A percentile compares a stretch with the other conserved stretches of the same genome.
Conservation (phyloP, 1,139 yeast species). For the Meyerozyma sp. region DNA sequence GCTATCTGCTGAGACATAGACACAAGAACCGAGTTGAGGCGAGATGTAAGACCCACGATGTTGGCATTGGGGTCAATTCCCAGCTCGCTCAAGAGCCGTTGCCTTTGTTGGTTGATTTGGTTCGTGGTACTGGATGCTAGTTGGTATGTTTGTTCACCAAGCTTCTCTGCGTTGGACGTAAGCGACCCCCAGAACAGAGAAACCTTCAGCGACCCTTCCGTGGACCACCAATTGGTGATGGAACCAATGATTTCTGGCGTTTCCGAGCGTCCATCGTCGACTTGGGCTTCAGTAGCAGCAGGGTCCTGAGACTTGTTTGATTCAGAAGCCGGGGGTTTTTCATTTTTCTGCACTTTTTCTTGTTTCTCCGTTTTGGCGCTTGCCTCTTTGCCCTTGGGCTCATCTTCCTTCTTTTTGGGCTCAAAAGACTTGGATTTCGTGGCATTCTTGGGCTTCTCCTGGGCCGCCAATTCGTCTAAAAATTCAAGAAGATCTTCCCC, state of each 20-base stretch:
- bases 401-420: constrained; percentile 9
- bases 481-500: constrained; percentile 81
- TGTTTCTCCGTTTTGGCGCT: constrained; percentile 10
- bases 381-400: constrained; percentile 4
- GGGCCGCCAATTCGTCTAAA: constrained; percentile 70
- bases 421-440: constrained; percentile 12
- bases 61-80: constrained; percentile 19
- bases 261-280: constrained; percentile 10
- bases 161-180: constrained; percentile 37
- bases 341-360: constrained; percentile 7
- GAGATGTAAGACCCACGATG: constrained; percentile 22
- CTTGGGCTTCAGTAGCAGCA: constrained; percentile 1
- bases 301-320: not conserved
- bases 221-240: constrained; percentile 76
- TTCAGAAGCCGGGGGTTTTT: not conserved
- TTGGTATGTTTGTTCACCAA: constrained; percentile 40
- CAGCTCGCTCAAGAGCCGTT: constrained; percentile 22
- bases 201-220: constrained; percentile 71
- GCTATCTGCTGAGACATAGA: constrained; percentile 39
- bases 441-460: constrained; percentile 25
- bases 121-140: constrained; percentile 39
- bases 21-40: constrained; percentile 31
- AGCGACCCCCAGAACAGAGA: constrained; percentile 63
- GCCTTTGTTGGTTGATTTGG: constrained; percentile 38
- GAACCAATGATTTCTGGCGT: constrained; percentile 44